These are phyloP conservation scores for Saccharomycopsis oosterbeekiorum DNA, from an alignment of 805 yeast species.

Conservation along the genomic window DNA sequence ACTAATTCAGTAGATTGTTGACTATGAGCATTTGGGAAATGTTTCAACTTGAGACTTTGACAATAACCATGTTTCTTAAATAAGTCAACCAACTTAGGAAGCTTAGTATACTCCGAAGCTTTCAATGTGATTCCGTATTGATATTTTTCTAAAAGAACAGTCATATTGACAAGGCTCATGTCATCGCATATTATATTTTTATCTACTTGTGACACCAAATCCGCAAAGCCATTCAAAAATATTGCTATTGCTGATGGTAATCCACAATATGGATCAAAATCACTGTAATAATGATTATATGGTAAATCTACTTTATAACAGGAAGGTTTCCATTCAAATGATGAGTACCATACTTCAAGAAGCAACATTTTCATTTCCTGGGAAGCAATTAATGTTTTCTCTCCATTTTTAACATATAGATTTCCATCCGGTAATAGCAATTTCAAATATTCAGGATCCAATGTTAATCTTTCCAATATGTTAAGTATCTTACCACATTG, in stretches of 20 bases:
- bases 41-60: not conserved
- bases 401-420: not conserved
- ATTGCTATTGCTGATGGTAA: not conserved
- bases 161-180: not conserved
- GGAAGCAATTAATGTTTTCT: not conserved
- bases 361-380: not conserved
- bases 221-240: not conserved
- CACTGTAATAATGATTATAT: not conserved
- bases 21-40: not conserved
- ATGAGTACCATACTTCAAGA: not conserved
- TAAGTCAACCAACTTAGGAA: not conserved
- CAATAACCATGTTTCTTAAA: not conserved
- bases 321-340: not conserved
- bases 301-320: not conserved
- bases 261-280: not conserved
- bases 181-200: not conserved
- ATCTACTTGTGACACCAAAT: not conserved
- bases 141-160: not conserved
- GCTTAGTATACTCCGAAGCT: not conserved
- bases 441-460: not conserved
- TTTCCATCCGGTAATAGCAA: not conserved
- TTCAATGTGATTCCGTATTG: not conserved
- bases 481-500: not conserved
- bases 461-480: not conserved
- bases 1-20: constrained; percentile 65